Percentiles rank a stretch among this genome's conserved stretches.
These are phyloP conservation scores for Diaporthe aspalathi DNA, from an alignment of 2,329 filamentous ascomycete species.

Conservation along the genomic window DNA sequence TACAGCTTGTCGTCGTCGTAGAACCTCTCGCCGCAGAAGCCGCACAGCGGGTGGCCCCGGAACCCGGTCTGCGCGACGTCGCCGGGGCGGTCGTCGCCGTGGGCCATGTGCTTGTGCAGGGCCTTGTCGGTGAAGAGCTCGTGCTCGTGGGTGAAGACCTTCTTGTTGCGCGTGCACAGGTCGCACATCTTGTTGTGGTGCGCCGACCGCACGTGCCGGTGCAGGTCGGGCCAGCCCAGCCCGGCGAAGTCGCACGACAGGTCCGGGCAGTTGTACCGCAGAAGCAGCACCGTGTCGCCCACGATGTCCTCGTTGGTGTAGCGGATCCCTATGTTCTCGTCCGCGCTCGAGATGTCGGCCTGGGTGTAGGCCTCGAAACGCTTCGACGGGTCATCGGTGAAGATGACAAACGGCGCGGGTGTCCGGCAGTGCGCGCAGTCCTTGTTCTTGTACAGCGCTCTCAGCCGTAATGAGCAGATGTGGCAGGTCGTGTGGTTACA, in stretches of 20 bases:
- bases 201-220: slow-evolving; percentile 81
- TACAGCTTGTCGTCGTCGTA: slow-evolving; percentile 97
- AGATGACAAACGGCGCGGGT: slow-evolving; percentile 84
- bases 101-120: slow-evolving; percentile 86
- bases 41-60: slow-evolving; percentile 93
- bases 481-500: slow-evolving; percentile 98
- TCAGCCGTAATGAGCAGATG: slow-evolving; percentile 90
- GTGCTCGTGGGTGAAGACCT: slow-evolving; percentile 98
- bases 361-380: slow-evolving; percentile 85
- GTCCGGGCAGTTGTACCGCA: slow-evolving; percentile 96
- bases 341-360: slow-evolving; percentile 79
- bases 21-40: slow-evolving; percentile 90
- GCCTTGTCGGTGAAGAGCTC: slow-evolving; percentile 87
- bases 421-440: slow-evolving; percentile 95
- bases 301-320: slow-evolving; percentile 92
- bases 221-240: slow-evolving; percentile 68
- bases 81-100: slow-evolving; percentile 91
- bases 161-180: slow-evolving; percentile 91
- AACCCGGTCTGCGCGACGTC: slow-evolving; percentile 94
- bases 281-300: slow-evolving; percentile 86
- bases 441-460: slow-evolving; percentile 95
- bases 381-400: slow-evolving; percentile 86
- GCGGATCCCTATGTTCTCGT: slow-evolving; percentile 89
- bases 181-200: slow-evolving; percentile 94
- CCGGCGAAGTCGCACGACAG: slow-evolving; percentile 83